phyloP scores from a whole-genome alignment of 1,284 basidiomycete genomes.

The Phylloporus sp. region DNA sequence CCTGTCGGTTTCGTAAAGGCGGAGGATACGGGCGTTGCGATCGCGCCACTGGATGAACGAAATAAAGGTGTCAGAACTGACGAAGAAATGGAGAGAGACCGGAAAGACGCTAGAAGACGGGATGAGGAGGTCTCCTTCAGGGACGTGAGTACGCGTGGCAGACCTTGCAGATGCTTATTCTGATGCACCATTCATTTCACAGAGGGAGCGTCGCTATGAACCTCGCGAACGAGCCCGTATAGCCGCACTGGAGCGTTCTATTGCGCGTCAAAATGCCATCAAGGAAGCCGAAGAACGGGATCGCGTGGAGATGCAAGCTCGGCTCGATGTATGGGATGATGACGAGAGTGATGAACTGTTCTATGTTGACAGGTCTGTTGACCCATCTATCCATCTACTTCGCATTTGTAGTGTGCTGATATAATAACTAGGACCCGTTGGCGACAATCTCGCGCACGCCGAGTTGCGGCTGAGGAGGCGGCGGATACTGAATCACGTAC shows the following conservation, averaged over 20 bases:
- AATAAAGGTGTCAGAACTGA: slow-evolving; percentile 67
- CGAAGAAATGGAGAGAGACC: slow-evolving; percentile 81
- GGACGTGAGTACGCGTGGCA: slow-evolving; percentile 64
- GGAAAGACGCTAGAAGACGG: slow-evolving; percentile 70
- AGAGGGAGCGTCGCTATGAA: slow-evolving; percentile 68
- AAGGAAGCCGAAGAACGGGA: slow-evolving; percentile 79
- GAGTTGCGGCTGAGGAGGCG: slow-evolving; percentile 73
- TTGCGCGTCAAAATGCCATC: slow-evolving; percentile 71
- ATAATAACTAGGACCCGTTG: slow-evolving; percentile 60
- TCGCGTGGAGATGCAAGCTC: slow-evolving; percentile 67
- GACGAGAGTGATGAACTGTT: slow-evolving; percentile 88
- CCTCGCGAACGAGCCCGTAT: slow-evolving; percentile 76
- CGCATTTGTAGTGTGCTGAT: not conserved
- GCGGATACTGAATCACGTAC: slow-evolving; percentile 82
- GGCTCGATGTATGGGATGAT: slow-evolving; percentile 86
- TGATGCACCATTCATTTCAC: slow-evolving; percentile 3
- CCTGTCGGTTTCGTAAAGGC: slow-evolving; percentile 82
- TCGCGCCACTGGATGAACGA: slow-evolving; percentile 41
- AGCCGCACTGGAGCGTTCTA: slow-evolving; percentile 72
- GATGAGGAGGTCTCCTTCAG: slow-evolving; percentile 84
- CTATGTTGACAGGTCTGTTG: slow-evolving; percentile 77
- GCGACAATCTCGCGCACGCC: slow-evolving; percentile 69
- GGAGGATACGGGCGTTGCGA: slow-evolving; percentile 46
- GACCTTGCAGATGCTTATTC: not conserved
- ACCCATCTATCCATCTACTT: not conserved